Percentiles rank a stretch among this genome's conserved stretches.
Conservation (phyloP, 768 basidiomycete species). For the Naganishia vaughanmartiniae region DNA sequence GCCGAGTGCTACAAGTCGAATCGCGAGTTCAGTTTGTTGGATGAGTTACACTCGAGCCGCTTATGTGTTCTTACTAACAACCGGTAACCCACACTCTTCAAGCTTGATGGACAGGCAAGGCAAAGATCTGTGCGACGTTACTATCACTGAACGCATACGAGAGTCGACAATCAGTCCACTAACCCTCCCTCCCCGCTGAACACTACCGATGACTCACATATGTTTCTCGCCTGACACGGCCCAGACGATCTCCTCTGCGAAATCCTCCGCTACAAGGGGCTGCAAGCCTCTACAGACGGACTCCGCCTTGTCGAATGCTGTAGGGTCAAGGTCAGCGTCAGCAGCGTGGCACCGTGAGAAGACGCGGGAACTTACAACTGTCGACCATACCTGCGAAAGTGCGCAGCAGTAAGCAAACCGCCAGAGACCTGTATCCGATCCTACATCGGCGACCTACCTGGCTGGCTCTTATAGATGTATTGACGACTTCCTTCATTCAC, state of each 20-base stretch:
- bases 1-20: too few relatives aligned
- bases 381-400: conserved; percentile 6
- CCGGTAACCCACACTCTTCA: too few relatives aligned
- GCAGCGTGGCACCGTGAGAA: background rate
- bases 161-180: conserved; percentile 14
- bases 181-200: background rate
- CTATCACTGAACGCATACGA: background rate
- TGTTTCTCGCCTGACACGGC: conserved; percentile 59
- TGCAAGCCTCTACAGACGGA: conserved; percentile 86
- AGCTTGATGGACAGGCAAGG: conserved; percentile 53
- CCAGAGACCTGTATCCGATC: background rate
- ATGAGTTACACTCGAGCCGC: too few relatives aligned
- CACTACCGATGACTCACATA: conserved; percentile 19
- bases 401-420: background rate
- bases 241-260: conserved; percentile 99
- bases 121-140: conserved; percentile 60
- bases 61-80: too few relatives aligned
- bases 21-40: too few relatives aligned
- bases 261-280: conserved; percentile 66
- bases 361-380: background rate
- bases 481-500: too few relatives aligned
- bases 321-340: background rate
- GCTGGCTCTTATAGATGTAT: too few relatives aligned
- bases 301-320: conserved; percentile 73
- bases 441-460: conserved; percentile 56